phyloP scores from a whole-genome alignment of 148 eudicot species.

The Cornus kousa region DNA sequence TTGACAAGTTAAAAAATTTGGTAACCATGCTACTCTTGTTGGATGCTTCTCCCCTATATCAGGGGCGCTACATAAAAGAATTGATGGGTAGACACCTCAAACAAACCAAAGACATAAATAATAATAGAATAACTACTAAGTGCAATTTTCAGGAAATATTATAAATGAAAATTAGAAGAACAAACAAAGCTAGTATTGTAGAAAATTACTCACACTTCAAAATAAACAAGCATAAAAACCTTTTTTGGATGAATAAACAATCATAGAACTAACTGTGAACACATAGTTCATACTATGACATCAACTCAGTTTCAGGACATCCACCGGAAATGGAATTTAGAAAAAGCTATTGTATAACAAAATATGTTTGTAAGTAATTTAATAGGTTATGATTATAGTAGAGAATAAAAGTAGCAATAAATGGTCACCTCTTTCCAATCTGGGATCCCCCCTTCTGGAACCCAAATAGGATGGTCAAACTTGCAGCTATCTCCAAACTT shows the following conservation, averaged over 20 bases:
- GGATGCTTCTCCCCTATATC: too few relatives aligned
- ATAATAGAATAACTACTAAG: too few relatives aligned
- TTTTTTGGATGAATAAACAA: background rate
- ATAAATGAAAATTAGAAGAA: background rate
- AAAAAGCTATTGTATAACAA: conserved; percentile 5
- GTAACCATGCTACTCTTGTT: too few relatives aligned
- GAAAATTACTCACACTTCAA: background rate
- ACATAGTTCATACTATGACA: background rate
- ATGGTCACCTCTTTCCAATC: conserved; percentile 99
- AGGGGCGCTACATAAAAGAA: too few relatives aligned
- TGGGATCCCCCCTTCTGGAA: conserved; percentile 97
- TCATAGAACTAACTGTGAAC: conserved; percentile 2
- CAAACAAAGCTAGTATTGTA: background rate
- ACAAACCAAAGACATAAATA: too few relatives aligned
- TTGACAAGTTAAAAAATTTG: too few relatives aligned
- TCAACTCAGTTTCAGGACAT: background rate
- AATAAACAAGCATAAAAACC: background rate
- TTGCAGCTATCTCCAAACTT: conserved; percentile 97
- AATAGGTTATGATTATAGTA: conserved; percentile 20
- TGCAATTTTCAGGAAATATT: too few relatives aligned
- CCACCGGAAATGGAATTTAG: background rate
- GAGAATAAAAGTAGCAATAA: conserved; percentile 33
- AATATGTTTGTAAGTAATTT: conserved; percentile 20
- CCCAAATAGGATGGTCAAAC: conserved; percentile 99
- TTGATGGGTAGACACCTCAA: too few relatives aligned